phyloP scores from a whole-genome alignment of 1,284 basidiomycete species.

The Cystobasidium pallidum region DNA sequence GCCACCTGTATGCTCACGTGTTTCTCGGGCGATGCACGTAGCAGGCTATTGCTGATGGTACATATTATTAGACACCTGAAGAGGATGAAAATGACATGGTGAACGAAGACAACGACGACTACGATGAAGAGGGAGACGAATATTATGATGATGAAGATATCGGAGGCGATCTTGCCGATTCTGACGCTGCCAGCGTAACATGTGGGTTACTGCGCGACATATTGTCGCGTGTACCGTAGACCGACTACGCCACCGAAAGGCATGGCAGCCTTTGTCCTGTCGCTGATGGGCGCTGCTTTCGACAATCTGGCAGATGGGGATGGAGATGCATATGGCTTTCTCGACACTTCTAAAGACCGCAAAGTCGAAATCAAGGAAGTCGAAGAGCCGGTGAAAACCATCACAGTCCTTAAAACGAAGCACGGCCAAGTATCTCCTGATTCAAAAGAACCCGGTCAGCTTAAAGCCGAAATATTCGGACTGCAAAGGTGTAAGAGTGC shows the following conservation, averaged over 20 bases:
- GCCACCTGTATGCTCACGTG: constrained; percentile 18
- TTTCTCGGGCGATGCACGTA: background rate
- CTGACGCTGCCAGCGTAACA: constrained; percentile 8
- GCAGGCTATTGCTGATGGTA: background rate
- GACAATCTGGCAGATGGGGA: constrained; percentile 21
- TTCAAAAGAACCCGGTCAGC: background rate
- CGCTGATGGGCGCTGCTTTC: background rate
- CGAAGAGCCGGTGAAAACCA: constrained; percentile 20
- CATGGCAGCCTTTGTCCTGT: background rate
- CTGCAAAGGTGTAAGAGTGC: constrained; percentile 35
- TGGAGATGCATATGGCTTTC: constrained; percentile 42
- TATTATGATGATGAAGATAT: constrained; percentile 13
- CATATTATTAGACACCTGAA: constrained; percentile 31
- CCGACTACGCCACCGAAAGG: background rate
- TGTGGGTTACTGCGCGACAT: background rate
- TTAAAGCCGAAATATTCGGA: constrained; percentile 35
- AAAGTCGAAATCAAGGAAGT: constrained; percentile 40
- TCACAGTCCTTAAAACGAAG: constrained; percentile 6
- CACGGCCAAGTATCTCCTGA: constrained; percentile 5
- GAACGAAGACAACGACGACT: background rate
- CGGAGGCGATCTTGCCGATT: constrained; percentile 15
- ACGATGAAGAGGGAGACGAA: background rate
- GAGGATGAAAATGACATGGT: constrained; percentile 23
- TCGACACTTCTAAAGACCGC: constrained; percentile 31
- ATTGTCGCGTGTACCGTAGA: background rate